These are phyloP conservation scores for Fomitiporia mediterranea DNA, from an alignment of 1,284 basidiomycete genomes.

Conservation along the genomic window DNA sequence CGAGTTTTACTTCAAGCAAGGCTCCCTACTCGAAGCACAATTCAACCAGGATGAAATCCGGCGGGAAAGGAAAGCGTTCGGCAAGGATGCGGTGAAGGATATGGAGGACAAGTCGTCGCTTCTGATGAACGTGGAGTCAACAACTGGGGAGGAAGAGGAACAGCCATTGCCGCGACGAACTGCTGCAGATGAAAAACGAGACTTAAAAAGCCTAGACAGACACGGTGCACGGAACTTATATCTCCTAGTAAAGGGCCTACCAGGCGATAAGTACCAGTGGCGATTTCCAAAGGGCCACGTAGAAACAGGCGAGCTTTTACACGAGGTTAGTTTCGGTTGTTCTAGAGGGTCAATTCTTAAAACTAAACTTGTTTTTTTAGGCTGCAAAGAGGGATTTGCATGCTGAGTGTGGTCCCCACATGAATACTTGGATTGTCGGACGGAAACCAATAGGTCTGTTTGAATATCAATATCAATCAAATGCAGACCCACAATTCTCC, in stretches of 20 bases:
- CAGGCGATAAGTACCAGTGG: conserved; percentile 60
- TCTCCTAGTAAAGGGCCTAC: conserved; percentile 61
- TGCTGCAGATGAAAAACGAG: conserved; percentile 55
- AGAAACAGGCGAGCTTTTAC: conserved; percentile 60
- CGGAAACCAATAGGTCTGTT: conserved; percentile 69
- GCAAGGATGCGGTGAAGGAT: conserved; percentile 54
- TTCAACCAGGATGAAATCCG: conserved; percentile 72
- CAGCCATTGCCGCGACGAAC: conserved; percentile 55
- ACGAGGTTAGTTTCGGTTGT: conserved; percentile 46
- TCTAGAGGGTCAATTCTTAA: neutral
- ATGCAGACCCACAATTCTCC: conserved; percentile 1
- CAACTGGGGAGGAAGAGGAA: conserved; percentile 51
- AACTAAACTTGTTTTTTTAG: conserved; percentile 32
- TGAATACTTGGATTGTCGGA: conserved; percentile 82
- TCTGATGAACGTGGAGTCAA: conserved; percentile 28
- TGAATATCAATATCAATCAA: conserved; percentile 38
- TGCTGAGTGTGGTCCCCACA: conserved; percentile 62
- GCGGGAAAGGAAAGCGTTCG: conserved; percentile 69
- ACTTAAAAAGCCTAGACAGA: conserved; percentile 76
- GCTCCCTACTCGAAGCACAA: conserved; percentile 79
- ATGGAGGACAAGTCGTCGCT: conserved; percentile 47
- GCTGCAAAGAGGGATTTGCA: conserved; percentile 65
- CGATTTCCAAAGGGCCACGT: conserved; percentile 73
- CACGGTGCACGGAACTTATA: conserved; percentile 84
- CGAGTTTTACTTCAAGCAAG: conserved; percentile 95